These are phyloP conservation scores for Reutealis trisperma DNA, from an alignment of 345 rosid species.

Conservation along the genomic window DNA sequence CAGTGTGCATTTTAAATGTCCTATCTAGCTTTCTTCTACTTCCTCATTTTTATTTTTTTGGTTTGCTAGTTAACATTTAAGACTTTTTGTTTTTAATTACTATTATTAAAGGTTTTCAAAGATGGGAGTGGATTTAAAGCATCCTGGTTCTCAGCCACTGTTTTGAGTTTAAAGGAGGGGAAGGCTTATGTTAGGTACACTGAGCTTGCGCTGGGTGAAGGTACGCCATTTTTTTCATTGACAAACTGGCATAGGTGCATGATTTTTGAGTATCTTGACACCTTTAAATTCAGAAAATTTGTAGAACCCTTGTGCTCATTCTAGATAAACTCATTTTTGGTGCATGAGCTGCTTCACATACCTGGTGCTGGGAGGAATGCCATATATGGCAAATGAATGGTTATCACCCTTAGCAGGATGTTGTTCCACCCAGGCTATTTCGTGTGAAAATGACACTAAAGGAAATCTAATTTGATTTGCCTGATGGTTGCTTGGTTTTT, in stretches of 20 bases:
- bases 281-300: background rate
- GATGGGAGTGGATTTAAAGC: slow-evolving; percentile 62
- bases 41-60: background rate
- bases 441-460: background rate
- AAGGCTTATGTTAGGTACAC: slow-evolving; percentile 72
- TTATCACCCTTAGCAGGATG: background rate
- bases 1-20: background rate
- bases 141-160: slow-evolving; percentile 83
- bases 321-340: background rate
- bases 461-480: background rate
- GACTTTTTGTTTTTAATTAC: background rate
- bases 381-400: background rate
- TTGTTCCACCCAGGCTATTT: background rate
- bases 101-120: slow-evolving; percentile 64
- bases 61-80: background rate
- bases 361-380: background rate
- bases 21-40: background rate
- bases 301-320: background rate
- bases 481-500: background rate
- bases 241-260: background rate
- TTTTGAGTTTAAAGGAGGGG: slow-evolving; percentile 68
- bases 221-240: slow-evolving; percentile 39
- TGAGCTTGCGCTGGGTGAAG: slow-evolving; percentile 65
- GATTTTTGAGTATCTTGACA: slow-evolving; percentile 2
- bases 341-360: background rate